These are phyloP conservation scores for Marvania coccoides DNA, from an alignment of 139 green algal genomes.

Conservation along the genomic window DNA sequence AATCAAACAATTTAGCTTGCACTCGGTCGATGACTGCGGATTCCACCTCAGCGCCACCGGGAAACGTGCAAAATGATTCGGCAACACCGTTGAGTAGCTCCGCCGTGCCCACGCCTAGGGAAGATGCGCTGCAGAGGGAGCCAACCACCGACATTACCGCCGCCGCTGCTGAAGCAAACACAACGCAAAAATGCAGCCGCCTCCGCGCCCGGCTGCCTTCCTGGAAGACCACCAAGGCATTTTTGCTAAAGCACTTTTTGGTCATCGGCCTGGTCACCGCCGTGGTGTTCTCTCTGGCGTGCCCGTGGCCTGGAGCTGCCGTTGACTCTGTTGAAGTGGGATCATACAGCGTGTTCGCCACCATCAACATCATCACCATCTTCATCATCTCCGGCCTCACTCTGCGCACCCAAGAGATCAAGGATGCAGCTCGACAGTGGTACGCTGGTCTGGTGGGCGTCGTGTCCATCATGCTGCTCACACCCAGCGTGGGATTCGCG, in stretches of 20 bases:
- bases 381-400: constrained; percentile 66
- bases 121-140: too few species aligned
- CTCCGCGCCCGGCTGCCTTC: neutral
- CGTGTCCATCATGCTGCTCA: constrained; percentile 54
- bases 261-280: neutral
- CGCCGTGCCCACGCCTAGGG: too few species aligned
- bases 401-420: constrained; percentile 58
- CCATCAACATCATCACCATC: constrained; percentile 33
- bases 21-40: too few species aligned
- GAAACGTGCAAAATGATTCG: too few species aligned
- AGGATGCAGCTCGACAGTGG: constrained; percentile 37
- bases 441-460: constrained; percentile 41
- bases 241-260: neutral
- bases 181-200: neutral
- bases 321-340: neutral
- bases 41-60: too few species aligned
- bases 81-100: too few species aligned
- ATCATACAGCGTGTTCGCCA: constrained; percentile 10
- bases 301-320: neutral
- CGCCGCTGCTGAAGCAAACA: neutral
- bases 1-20: too few species aligned
- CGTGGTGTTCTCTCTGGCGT: neutral
- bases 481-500: constrained; percentile 52
- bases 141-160: too few species aligned
- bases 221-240: neutral